Conservation (phyloP, 2,329 filamentous ascomycete genomes). For the Hysterium pulicare region DNA sequence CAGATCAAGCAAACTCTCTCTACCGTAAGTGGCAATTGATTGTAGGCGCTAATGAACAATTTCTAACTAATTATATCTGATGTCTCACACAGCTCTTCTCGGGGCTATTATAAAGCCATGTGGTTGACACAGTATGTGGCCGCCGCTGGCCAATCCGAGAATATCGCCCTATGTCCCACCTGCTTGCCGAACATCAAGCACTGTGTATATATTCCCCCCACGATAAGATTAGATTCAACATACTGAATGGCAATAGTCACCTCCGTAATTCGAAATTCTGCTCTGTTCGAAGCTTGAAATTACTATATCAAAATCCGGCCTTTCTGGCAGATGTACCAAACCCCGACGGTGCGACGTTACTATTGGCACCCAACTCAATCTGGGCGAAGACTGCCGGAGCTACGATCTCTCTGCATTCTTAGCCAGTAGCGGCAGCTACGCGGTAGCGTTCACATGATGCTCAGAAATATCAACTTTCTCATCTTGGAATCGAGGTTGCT, state of each 20-base stretch:
- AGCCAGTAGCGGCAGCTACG: slow-evolving; percentile 55
- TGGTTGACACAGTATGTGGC: slow-evolving; percentile 71
- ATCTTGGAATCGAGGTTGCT: slow-evolving; percentile 64
- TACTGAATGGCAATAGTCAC: slow-evolving; percentile 38
- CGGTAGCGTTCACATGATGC: slow-evolving; percentile 54
- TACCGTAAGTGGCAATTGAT: neutral
- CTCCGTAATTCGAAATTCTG: slow-evolving; percentile 54
- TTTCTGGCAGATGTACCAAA: slow-evolving; percentile 62
- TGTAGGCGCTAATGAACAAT: neutral
- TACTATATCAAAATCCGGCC: slow-evolving; percentile 62
- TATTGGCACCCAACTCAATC: slow-evolving; percentile 49
- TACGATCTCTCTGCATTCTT: slow-evolving; percentile 58
- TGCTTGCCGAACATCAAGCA: slow-evolving; percentile 65
- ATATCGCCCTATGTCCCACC: slow-evolving; percentile 60
- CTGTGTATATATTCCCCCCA: slow-evolving; percentile 45
- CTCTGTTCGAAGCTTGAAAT: slow-evolving; percentile 68
- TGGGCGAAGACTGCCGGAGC: slow-evolving; percentile 63
- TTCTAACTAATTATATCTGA: neutral
- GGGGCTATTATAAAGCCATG: slow-evolving; percentile 43
- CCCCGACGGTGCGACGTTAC: slow-evolving; percentile 58
- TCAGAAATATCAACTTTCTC: slow-evolving; percentile 51
- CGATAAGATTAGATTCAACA: neutral
- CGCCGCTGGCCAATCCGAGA: slow-evolving; percentile 67
- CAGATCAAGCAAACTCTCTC: neutral
- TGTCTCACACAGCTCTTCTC: neutral